Evolutionary conservation across 2,329 filamentous ascomycete genomes (phyloP), one percentile per base, ranked within the genome.

Genomic region (Paecilomyces dactylethromorphus): DNA sequence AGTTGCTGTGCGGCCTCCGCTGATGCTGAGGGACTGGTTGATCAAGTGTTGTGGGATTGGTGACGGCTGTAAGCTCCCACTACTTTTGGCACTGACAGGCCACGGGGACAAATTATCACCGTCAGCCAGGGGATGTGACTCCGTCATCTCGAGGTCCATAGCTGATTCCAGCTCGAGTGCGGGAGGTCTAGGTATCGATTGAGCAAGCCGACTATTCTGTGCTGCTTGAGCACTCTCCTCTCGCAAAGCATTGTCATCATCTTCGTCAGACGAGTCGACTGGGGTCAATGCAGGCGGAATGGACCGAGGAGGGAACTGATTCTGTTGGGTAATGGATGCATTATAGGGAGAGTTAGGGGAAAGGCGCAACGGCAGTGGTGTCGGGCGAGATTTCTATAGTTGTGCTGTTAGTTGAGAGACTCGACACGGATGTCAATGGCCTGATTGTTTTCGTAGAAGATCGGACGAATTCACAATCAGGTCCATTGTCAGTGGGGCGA

Each of bases 231-330:
- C 39, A 53, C 31, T 35, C 53, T 56, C 55, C 56, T 45, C 54
- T 54, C 50, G 59, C 49, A 56, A 56, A 58, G 56, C 53, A 51
- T 62, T 57, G 31, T 65, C 65, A 29, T 66, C 67, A 26, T 75
- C 72, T 26, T 75, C 69, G 24, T 73, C 71, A 10, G 70, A 74
- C 1, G 74, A 73, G 35, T 76, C 72, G 18, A 65, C 66, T 0
- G 74, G 73, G 1, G 71, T 76, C n/a, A 74, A 59, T 13, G 65
- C 66, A 31, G 69, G 66, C 31, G 66, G 56, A 45, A 63, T 60
- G 29, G 65, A 63, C 10, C 54, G 58, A 11, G 61, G 61, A 7
- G 57, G 45, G 53, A 62, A 55, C 15, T 64, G 65, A 35, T 59
- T 56, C 53, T 50, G 53, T 56, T 67, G 63, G 24, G 63, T 55